Evolutionary conservation across 2,329 filamentous ascomycete genomes (phyloP).

Genomic region (Cryphonectria japonica): DNA sequence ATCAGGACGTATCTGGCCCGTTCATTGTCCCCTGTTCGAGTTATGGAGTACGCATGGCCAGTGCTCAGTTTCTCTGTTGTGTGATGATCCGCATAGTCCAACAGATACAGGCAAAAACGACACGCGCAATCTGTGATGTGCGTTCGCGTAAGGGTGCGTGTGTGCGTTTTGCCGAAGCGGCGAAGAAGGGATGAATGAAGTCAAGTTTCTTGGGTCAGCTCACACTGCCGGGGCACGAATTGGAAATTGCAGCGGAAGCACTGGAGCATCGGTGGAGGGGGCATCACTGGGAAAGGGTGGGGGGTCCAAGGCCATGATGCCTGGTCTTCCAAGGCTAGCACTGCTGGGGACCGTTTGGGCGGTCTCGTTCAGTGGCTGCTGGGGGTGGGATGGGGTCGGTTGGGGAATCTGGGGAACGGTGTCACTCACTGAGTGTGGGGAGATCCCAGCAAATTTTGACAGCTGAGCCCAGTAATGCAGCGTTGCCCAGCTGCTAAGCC

Average conservation of each 20-base stretch:
- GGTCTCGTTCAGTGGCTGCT: background rate
- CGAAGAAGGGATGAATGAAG: background rate
- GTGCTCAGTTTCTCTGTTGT: slow-evolving; percentile 8
- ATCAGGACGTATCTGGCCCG: slow-evolving; percentile 35
- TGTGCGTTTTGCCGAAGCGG: slow-evolving; percentile 8
- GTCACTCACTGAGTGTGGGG: slow-evolving; percentile 12
- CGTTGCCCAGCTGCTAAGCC: background rate
- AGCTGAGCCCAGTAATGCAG: background rate
- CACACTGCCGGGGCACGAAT: background rate
- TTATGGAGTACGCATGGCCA: slow-evolving; percentile 10
- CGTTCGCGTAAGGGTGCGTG: background rate
- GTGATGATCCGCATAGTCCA: slow-evolving; percentile 1
- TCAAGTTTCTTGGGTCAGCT: background rate
- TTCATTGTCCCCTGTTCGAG: slow-evolving; percentile 27
- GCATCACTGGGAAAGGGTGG: background rate
- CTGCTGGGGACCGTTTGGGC: background rate
- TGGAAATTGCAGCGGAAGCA: slow-evolving; percentile 9
- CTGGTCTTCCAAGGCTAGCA: background rate
- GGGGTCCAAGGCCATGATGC: background rate
- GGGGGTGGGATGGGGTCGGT: background rate
- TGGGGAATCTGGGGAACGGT: slow-evolving; percentile 22
- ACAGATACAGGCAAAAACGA: background rate
- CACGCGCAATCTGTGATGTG: background rate
- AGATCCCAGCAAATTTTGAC: background rate
- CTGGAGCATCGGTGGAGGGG: background rate